These are phyloP conservation scores for Trebouxia sp. DNA, from an alignment of 139 green algal species.

Conservation along the genomic window DNA sequence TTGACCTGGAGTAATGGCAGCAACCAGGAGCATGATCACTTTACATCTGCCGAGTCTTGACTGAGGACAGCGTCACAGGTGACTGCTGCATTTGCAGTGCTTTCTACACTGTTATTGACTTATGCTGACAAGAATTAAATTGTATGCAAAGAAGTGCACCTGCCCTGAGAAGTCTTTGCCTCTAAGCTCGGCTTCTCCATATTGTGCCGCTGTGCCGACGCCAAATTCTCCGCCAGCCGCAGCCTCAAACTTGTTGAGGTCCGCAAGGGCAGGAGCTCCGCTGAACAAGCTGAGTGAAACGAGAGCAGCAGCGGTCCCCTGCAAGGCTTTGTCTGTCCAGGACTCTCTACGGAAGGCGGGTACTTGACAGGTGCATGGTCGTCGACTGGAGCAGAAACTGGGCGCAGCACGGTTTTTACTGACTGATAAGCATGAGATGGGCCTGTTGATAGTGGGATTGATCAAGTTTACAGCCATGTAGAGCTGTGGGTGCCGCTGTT, in stretches of 20 bases:
- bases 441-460: too few species aligned
- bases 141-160: slow-evolving; percentile 31
- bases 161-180: slow-evolving; percentile 64
- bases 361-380: background rate
- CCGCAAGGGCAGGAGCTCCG: slow-evolving; percentile 23
- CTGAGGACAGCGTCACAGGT: background rate
- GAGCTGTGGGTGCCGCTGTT: too few species aligned
- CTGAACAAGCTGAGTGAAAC: background rate
- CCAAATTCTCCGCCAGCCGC: slow-evolving; percentile 74
- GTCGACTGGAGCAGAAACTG: too few species aligned
- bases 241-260: slow-evolving; percentile 45
- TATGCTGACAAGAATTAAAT: background rate
- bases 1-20: background rate
- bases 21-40: background rate
- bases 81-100: background rate
- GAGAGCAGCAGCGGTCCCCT: background rate
- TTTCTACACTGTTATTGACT: background rate
- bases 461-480: background rate
- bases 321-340: background rate
- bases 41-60: background rate
- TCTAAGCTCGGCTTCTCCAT: slow-evolving; percentile 71
- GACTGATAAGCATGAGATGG: too few species aligned
- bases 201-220: slow-evolving; percentile 72
- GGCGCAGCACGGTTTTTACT: too few species aligned
- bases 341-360: background rate